Percentiles rank a stretch among this genome's conserved stretches.
These are phyloP conservation scores for Aegle marmelos DNA, from an alignment of 345 rosid genomes.

Conservation along the genomic window DNA sequence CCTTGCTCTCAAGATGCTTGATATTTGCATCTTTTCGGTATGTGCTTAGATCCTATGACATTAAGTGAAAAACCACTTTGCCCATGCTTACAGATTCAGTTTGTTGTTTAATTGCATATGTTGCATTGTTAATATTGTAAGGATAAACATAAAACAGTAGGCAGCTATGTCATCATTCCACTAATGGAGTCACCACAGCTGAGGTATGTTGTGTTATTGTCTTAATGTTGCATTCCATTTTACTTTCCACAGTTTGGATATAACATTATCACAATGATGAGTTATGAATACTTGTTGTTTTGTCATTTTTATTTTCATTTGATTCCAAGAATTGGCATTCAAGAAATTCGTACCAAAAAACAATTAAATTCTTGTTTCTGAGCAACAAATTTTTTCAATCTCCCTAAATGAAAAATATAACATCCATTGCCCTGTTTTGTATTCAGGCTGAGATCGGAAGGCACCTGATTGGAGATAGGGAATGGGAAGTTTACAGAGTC, in stretches of 20 bases:
- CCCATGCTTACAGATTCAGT: background rate
- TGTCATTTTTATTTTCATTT: background rate
- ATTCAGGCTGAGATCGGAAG: conserved; percentile 83
- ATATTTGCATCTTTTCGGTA: conserved; percentile 86
- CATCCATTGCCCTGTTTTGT: background rate
- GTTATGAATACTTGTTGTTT: too few species aligned
- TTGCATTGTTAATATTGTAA: too few species aligned
- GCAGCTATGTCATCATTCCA: too few species aligned
- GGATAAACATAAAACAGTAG: too few species aligned
- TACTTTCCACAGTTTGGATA: too few species aligned
- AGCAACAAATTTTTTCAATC: background rate
- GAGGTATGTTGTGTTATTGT: too few species aligned
- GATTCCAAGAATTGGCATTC: background rate
- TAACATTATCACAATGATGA: background rate
- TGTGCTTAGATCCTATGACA: conserved; percentile 7
- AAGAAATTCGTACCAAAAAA: background rate
- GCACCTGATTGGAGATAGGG: conserved; percentile 67
- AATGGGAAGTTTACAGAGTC: conserved; percentile 91
- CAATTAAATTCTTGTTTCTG: too few species aligned
- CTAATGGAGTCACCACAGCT: too few species aligned
- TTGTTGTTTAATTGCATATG: background rate
- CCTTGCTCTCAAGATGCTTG: conserved; percentile 73
- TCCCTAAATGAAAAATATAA: background rate
- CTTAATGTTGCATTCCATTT: too few species aligned
- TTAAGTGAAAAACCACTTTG: background rate